Percentiles rank a stretch among this genome's conserved stretches.
phyloP scores from a whole-genome alignment of 2,329 filamentous ascomycete species.

The Phyllosticta capitalensis region DNA sequence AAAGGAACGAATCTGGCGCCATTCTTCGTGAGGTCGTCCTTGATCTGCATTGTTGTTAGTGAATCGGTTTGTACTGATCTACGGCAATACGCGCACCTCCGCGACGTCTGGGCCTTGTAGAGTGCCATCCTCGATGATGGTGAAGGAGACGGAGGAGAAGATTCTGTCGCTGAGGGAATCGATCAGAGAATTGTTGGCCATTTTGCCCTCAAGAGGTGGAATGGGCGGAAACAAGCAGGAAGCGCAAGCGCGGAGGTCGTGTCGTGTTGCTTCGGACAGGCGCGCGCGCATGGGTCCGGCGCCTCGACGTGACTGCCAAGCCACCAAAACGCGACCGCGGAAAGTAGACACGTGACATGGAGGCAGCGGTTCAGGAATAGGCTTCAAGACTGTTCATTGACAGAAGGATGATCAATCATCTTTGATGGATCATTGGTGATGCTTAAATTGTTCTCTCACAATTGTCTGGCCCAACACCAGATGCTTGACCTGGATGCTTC shows the following conservation, averaged over 20 bases:
- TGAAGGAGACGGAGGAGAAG: constrained; percentile 32
- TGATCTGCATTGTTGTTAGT: constrained; percentile 32
- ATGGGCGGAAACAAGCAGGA: neutral
- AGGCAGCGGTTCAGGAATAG: too few species aligned
- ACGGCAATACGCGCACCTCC: constrained; percentile 15
- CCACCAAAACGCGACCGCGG: neutral
- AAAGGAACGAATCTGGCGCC: constrained; percentile 39
- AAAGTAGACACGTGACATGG: neutral
- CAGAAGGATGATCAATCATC: too few species aligned
- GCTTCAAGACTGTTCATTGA: too few species aligned
- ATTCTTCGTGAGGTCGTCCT: constrained; percentile 36
- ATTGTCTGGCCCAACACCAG: too few species aligned
- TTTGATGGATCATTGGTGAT: too few species aligned
- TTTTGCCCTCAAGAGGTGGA: neutral
- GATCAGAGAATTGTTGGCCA: constrained; percentile 4
- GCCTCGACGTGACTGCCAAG: neutral
- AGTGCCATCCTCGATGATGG: constrained; percentile 33
- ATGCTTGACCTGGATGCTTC: too few species aligned
- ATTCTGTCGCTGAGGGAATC: constrained; percentile 16
- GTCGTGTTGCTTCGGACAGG: neutral
- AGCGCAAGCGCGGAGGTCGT: neutral
- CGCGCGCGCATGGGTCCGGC: neutral
- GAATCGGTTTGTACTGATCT: constrained; percentile 16
- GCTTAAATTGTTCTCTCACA: too few species aligned
- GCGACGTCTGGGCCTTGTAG: constrained; percentile 21